Conservation (phyloP, 805 yeast species). For the Yamadazyma phyllophila region DNA sequence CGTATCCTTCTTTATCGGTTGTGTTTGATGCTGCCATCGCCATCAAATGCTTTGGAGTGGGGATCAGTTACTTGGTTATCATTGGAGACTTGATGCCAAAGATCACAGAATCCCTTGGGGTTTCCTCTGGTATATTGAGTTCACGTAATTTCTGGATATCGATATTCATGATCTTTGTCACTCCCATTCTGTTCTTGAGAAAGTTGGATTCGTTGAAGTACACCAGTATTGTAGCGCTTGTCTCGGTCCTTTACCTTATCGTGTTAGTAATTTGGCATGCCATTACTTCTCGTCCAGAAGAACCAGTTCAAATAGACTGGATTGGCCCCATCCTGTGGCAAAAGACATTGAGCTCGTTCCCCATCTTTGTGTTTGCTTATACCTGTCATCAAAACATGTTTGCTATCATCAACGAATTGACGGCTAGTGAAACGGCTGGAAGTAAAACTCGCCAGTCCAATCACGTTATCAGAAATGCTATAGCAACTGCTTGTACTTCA, state of each 20-base stretch:
- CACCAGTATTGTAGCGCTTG: slow-evolving; percentile 66
- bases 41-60: slow-evolving; percentile 78
- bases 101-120: slow-evolving; percentile 39
- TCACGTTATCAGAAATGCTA: slow-evolving; percentile 52
- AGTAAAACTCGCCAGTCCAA: slow-evolving; percentile 46
- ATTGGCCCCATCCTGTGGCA: slow-evolving; percentile 42
- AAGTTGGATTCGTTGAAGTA: slow-evolving; percentile 68
- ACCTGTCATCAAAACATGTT: slow-evolving; percentile 82
- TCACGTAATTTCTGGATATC: slow-evolving; percentile 54
- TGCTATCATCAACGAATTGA: slow-evolving; percentile 69
- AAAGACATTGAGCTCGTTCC: slow-evolving; percentile 57
- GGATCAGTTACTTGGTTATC: slow-evolving; percentile 65
- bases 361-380: slow-evolving; percentile 74
- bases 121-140: slow-evolving; percentile 22
- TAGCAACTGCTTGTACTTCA: slow-evolving; percentile 52
- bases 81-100: slow-evolving; percentile 77
- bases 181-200: slow-evolving; percentile 61
- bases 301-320: slow-evolving; percentile 17
- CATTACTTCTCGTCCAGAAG: slow-evolving; percentile 26
- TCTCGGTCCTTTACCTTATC: slow-evolving; percentile 63
- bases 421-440: slow-evolving; percentile 33
- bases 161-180: slow-evolving; percentile 46
- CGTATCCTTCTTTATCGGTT: slow-evolving; percentile 68
- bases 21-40: slow-evolving; percentile 75
- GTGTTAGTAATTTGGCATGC: slow-evolving; percentile 50